phyloP scores from a whole-genome alignment of 2,329 filamentous ascomycete genomes.

The Diaporthe sp. region DNA sequence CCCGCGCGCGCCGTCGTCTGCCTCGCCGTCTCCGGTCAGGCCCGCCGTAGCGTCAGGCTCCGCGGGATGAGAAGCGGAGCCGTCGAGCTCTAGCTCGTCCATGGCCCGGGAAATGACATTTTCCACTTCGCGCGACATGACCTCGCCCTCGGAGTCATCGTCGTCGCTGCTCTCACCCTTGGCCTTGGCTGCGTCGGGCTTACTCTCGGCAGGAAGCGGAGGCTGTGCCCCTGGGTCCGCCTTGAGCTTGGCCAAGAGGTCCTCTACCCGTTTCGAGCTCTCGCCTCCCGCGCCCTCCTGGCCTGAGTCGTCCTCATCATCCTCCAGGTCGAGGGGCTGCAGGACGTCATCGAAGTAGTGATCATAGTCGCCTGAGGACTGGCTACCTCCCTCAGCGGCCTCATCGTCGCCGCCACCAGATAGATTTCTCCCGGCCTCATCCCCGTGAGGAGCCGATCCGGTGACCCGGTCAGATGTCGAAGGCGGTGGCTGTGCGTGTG shows the following conservation, averaged over 20 bases:
- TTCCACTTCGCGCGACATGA: constrained; percentile 60
- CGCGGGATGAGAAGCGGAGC: constrained; percentile 9
- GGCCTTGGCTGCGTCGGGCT: constrained; percentile 28
- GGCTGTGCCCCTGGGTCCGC: constrained; percentile 43
- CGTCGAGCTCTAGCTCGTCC: constrained; percentile 60
- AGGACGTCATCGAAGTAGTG: constrained; percentile 66
- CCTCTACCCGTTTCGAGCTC: constrained; percentile 41
- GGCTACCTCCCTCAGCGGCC: constrained; percentile 17
- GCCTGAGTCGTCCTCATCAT: constrained; percentile 43
- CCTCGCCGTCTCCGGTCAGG: too few species aligned
- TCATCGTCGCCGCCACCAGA: constrained; percentile 56
- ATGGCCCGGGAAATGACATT: constrained; percentile 60
- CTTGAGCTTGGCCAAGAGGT: constrained; percentile 43
- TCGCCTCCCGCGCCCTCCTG: constrained; percentile 49
- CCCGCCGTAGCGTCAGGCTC: constrained; percentile 39
- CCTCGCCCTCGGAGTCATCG: constrained; percentile 65
- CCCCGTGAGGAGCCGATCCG: neutral
- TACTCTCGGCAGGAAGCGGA: neutral
- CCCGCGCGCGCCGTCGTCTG: neutral
- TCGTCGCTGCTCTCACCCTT: constrained; percentile 42
- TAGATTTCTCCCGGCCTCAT: constrained; percentile 35
- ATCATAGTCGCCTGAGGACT: constrained; percentile 51
- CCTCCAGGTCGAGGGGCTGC: constrained; percentile 55
- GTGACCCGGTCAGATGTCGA: neutral
- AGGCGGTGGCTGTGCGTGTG: constrained; percentile 2